These are phyloP conservation scores for Sordaria brevicollis DNA, from an alignment of 495 filamentous ascomycete genomes.

Conservation along the genomic window DNA sequence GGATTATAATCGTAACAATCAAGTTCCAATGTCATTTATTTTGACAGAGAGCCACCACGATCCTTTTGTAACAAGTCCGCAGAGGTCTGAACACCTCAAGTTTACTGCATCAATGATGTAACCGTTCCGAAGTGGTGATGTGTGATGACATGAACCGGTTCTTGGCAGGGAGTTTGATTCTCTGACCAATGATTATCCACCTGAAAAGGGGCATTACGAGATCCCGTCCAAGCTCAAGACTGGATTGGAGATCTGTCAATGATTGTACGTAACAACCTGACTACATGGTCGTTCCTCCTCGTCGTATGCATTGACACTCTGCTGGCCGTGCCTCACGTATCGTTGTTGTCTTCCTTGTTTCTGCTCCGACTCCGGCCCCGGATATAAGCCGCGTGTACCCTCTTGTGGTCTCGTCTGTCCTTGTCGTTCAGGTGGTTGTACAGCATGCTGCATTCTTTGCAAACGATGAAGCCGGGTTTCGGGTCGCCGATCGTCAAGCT, in stretches of 20 bases:
- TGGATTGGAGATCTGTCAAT: background rate
- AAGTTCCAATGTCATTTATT: too few relatives aligned
- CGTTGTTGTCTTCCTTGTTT: background rate
- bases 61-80: background rate
- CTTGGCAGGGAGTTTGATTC: background rate
- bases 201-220: background rate
- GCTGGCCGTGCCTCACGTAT: background rate
- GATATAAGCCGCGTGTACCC: constrained; percentile 22
- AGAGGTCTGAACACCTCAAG: background rate
- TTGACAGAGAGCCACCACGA: background rate
- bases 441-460: constrained; percentile 34
- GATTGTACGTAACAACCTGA: too few relatives aligned
- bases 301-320: background rate
- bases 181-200: background rate
- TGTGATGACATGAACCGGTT: background rate
- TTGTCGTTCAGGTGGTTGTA: constrained; percentile 38
- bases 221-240: too few relatives aligned
- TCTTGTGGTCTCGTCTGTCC: constrained; percentile 33
- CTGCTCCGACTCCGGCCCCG: constrained; percentile 7
- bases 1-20: background rate
- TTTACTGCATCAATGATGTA: background rate
- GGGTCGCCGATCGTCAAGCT: constrained; percentile 22
- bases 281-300: too few relatives aligned
- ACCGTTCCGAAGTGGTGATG: background rate
- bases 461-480: constrained; percentile 31